Conservation (phyloP, 2,329 filamentous ascomycete species). For the Xylariaceae sp. region DNA sequence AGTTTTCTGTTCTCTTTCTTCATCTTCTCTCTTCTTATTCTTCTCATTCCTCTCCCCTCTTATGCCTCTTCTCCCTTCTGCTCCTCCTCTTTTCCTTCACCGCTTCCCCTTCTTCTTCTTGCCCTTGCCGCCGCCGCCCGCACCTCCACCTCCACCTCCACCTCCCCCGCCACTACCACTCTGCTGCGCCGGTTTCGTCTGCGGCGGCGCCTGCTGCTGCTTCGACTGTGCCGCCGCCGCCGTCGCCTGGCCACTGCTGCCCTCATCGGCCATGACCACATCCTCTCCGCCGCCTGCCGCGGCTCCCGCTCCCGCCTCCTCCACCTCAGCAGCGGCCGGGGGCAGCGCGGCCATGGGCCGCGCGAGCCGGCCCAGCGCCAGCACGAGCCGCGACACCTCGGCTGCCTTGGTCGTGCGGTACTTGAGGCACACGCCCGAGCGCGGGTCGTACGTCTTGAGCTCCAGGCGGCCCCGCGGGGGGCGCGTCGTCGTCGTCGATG, state of each 20-base stretch:
- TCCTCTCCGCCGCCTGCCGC: conserved; percentile 21
- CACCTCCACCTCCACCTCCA: too few species aligned
- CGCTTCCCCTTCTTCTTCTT: too few species aligned
- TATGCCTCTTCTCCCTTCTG: conserved; percentile 57
- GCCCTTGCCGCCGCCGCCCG: too few species aligned
- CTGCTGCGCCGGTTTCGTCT: conserved; percentile 21
- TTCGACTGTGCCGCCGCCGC: conserved; percentile 3
- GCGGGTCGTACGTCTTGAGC: conserved; percentile 84
- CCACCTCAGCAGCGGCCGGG: conserved; percentile 26
- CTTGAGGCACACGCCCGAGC: conserved; percentile 74
- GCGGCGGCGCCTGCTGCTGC: conserved; percentile 14
- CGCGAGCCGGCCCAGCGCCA: conserved; percentile 68
- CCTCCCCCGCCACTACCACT: too few species aligned
- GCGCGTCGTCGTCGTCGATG: conserved; percentile 11
- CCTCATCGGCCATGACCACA: conserved; percentile 5
- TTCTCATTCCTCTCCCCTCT: conserved; percentile 65
- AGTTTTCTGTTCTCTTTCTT: neutral
- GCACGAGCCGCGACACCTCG: conserved; percentile 78
- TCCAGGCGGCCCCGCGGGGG: conserved; percentile 60
- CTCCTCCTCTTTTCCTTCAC: too few species aligned
- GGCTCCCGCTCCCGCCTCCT: conserved; percentile 23
- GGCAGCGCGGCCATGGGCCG: conserved; percentile 56
- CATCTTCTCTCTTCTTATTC: too few species aligned
- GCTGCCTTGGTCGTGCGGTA: conserved; percentile 87
- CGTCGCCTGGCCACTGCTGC: too few species aligned